Base-by-base conservation (phyloP, 2,329 filamentous ascomycete genomes). In the Arachnomyces sp. region DNA sequence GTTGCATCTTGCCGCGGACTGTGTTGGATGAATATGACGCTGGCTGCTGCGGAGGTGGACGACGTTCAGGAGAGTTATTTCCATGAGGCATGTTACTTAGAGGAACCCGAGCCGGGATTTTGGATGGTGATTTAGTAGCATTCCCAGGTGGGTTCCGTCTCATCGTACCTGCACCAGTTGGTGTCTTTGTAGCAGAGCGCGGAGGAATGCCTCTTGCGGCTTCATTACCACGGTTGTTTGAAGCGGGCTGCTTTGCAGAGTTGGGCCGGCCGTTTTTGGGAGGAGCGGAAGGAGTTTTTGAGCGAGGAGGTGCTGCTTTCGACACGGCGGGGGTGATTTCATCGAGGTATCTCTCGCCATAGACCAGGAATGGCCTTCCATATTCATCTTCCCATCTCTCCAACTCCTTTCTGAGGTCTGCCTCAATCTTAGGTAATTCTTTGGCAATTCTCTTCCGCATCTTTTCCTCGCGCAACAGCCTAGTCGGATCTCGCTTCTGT, bases 401-500 rank as follows among this genome's bases (percentile, higher is more conserved):
- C 18, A 98, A 74, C n/a, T 77, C 73, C 60, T 82, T 90, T 49
- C 78, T 77, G 43, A 98, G 68, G n/a, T 96, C 88, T 1, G 75
- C 75, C 43, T 90, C 82, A 32, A 98, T 75, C 68, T 94, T 96
- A 41, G 92, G 92, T 21, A 98, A 71, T 57, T 98, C 92, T 63
- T 96, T 98, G 17, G 89, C 77, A 46, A 98, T 95, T 43, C 89
- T 78, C 76, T 98, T 98, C 44, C 92, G 81, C 86, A 95, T 94
- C 75, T 96, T 98, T 68, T 98, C 92, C 59, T 98, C 92, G 21
- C 92, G 78, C 38, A 98, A 72, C 12, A 98, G 74, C 66, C 95
- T 92, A 37, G 88, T 90, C 2, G 92, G 92, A 57, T 98, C 92
- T 47, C 93, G 85, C 63, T 82, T 86, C 68, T 96, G 90, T 40